Conservation (phyloP, 768 basidiomycete species). For the Lyophyllum shimeji region DNA sequence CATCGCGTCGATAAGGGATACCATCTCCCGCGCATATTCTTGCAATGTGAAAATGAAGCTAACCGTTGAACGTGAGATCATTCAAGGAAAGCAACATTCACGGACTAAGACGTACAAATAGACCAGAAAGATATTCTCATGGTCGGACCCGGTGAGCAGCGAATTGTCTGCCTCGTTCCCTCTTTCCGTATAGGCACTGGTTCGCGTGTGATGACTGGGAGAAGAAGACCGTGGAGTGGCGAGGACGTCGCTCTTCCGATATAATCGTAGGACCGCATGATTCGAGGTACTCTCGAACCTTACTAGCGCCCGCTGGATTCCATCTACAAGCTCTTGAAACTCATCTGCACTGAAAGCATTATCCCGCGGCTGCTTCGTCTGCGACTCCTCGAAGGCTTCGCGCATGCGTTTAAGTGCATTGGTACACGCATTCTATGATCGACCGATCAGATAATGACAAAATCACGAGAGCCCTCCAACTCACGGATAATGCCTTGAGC, state of each 20-base stretch:
- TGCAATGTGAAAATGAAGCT: slow-evolving; percentile 97
- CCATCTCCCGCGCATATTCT: slow-evolving; percentile 86
- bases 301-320: slow-evolving; percentile 66
- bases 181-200: slow-evolving; percentile 13
- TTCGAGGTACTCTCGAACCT: slow-evolving; percentile 84
- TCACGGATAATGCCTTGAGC: slow-evolving; percentile 68
- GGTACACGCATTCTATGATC: slow-evolving; percentile 55
- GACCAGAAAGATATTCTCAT: slow-evolving; percentile 84
- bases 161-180: slow-evolving; percentile 32
- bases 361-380: slow-evolving; percentile 27
- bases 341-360: slow-evolving; percentile 51
- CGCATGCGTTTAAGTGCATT: slow-evolving; percentile 61
- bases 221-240: slow-evolving; percentile 22
- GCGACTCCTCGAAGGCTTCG: slow-evolving; percentile 58
- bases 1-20: slow-evolving; percentile 83
- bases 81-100: background rate
- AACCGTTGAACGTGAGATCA: slow-evolving; percentile 1
- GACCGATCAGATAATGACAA: background rate
- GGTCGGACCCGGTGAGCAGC: slow-evolving; percentile 48
- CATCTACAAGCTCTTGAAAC: slow-evolving; percentile 62
- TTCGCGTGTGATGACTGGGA: slow-evolving; percentile 13
- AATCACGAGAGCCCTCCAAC: slow-evolving; percentile 19
- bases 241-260: slow-evolving; percentile 49
- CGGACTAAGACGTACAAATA: slow-evolving; percentile 72
- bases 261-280: slow-evolving; percentile 76